These are phyloP conservation scores for Bolboschoenus planiculmis DNA, from an alignment of 176 grass and related monocot species.

Conservation along the genomic window DNA sequence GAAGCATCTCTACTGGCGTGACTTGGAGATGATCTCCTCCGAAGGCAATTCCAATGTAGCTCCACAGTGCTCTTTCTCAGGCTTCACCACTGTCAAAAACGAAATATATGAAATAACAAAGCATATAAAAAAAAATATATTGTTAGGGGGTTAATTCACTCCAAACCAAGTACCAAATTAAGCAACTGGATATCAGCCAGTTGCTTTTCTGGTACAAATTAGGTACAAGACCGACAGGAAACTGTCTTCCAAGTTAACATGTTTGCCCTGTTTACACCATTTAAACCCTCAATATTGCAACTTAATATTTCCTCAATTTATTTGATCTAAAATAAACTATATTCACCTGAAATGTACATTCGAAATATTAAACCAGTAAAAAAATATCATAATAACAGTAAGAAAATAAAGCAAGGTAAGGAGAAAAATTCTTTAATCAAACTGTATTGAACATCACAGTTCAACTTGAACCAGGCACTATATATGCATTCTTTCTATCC, in stretches of 20 bases:
- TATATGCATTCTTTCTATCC: not conserved
- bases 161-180: not conserved
- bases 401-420: not conserved
- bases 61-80: constrained; percentile 1
- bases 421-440: not conserved
- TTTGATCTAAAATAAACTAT: not conserved
- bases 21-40: constrained; percentile 6
- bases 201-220: not conserved
- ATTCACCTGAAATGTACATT: not conserved
- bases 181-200: not conserved
- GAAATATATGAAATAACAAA: not conserved
- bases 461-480: not conserved
- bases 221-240: not conserved
- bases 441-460: not conserved
- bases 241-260: not conserved
- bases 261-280: not conserved
- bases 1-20: not conserved
- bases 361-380: not conserved
- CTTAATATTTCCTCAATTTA: not conserved
- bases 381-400: not conserved
- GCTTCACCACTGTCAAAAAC: constrained; percentile 63
- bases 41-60: constrained; percentile 6
- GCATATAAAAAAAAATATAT: not conserved
- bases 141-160: not conserved
- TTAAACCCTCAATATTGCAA: not conserved